Evolutionary conservation across 768 basidiomycete species (phyloP), one percentile per base, ranked within the genome.

Genomic region (Russula sp.): DNA sequence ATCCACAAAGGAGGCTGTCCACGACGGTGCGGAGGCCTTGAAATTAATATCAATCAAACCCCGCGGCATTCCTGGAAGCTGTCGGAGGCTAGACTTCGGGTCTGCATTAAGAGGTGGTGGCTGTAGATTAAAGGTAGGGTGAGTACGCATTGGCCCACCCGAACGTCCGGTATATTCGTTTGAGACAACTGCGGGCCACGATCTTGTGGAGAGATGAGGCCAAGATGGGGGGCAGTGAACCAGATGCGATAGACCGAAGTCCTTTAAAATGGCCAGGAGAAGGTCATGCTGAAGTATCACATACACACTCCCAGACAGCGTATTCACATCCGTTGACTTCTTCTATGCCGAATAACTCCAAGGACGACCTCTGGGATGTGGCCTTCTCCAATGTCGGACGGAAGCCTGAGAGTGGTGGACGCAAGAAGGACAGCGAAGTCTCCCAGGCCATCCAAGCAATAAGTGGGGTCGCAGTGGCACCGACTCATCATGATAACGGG

Each of bases 301-400:
- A 8, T 4, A 11, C 11, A 10, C 40, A 1, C 20, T 20, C 10
- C 39, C 11, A 40, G 5, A 47, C 27, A 47, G 20, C 20, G 6
- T 20, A 47, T 20, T 4, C 20, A 20, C 20, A 47, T 47, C 45
- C 6, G 3, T 10, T 20, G 3, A 47, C 45, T 13, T 20, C 45
- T 20, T 47, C 45, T 6, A 48, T 47, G 45, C 4, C 18, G 16
- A 27, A 35, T 3, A 1, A 7, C 6, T 20, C 57, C 0, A 20
- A 3, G 18, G 45, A 59, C 2, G 44, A 51, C 1, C 58, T 44
- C 7, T 52, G 50, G 58, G 22, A 42, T 5, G 3, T 20, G 6
- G 58, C 58, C 0, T 59, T 52, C 31, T 59, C 49, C 1, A 59
- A 59, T 18, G 57, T 59, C 6, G 57, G 49, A 3, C 37, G 39